phyloP scores from a whole-genome alignment of 768 basidiomycete genomes.

The Phanerochaete sordida region DNA sequence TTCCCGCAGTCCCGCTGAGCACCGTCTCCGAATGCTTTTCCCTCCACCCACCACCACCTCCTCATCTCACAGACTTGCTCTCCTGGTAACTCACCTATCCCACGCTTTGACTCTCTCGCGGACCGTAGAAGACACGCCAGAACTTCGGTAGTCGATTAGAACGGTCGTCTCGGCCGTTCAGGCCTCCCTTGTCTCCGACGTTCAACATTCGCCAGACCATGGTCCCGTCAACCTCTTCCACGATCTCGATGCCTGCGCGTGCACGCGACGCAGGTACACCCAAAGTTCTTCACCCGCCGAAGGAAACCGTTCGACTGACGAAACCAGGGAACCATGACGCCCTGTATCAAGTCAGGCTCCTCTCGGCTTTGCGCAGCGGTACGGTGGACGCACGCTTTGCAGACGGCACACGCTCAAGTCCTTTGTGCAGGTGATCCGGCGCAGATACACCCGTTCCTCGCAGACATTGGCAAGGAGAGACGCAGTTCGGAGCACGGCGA shows the following conservation, averaged over 20 bases:
- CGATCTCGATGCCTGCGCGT: not conserved
- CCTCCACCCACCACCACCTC: not conserved
- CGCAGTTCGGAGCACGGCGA: constrained; percentile 45
- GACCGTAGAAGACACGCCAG: not conserved
- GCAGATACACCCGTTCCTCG: constrained; percentile 76
- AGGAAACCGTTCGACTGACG: not conserved
- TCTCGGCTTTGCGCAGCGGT: constrained; percentile 40
- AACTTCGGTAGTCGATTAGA: not conserved
- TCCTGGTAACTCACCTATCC: too few relatives aligned
- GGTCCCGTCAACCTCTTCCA: constrained; percentile 2
- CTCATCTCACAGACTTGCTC: not conserved
- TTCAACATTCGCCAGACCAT: not conserved
- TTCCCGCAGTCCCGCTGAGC: not conserved
- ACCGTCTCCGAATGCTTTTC: not conserved
- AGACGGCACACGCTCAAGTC: not conserved
- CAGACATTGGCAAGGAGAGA: constrained; percentile 68
- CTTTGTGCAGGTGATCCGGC: constrained; percentile 61
- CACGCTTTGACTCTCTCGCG: not conserved
- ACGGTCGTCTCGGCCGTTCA: not conserved
- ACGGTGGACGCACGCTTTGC: constrained; percentile 2
- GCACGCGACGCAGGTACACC: constrained; percentile 5
- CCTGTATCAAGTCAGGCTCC: constrained; percentile 39
- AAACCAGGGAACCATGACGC: constrained; percentile 23
- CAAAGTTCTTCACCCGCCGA: not conserved
- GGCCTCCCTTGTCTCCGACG: not conserved